Evolutionary conservation across 805 yeast genomes (phyloP).

Genomic region (Cyberlindnera mississippiensis): DNA sequence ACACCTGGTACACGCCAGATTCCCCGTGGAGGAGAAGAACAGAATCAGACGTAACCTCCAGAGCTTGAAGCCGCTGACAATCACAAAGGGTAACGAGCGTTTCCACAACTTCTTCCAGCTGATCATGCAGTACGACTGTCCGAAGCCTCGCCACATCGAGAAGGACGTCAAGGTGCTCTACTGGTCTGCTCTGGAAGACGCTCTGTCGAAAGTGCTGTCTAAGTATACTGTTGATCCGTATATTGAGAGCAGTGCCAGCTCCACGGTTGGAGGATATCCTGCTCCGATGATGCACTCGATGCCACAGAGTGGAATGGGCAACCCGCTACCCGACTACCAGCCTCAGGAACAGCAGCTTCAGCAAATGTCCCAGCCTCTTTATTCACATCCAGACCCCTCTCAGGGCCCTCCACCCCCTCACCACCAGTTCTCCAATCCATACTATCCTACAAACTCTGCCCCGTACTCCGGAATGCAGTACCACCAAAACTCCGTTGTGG

Average conservation of each 20-base stretch:
- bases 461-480: neutral
- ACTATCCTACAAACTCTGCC: neutral
- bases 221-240: conserved; percentile 40
- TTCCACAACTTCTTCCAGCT: conserved; percentile 38
- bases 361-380: neutral
- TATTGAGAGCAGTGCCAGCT: neutral
- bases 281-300: neutral
- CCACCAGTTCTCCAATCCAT: neutral
- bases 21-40: conserved; percentile 66
- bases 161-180: conserved; percentile 65
- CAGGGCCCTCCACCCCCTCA: neutral
- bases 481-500: conserved; percentile 2
- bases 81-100: conserved; percentile 43
- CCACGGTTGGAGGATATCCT: neutral
- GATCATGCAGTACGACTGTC: conserved; percentile 58
- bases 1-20: conserved; percentile 47
- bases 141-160: conserved; percentile 66
- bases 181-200: conserved; percentile 52
- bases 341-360: neutral
- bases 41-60: conserved; percentile 65
- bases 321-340: neutral
- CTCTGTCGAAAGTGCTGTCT: conserved; percentile 52
- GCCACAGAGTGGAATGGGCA: neutral
- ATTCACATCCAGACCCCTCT: neutral
- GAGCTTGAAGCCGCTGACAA: conserved; percentile 56